These are phyloP conservation scores for Pleurotus salmoneostramineus DNA, from an alignment of 768 basidiomycete species.

Conservation along the genomic window DNA sequence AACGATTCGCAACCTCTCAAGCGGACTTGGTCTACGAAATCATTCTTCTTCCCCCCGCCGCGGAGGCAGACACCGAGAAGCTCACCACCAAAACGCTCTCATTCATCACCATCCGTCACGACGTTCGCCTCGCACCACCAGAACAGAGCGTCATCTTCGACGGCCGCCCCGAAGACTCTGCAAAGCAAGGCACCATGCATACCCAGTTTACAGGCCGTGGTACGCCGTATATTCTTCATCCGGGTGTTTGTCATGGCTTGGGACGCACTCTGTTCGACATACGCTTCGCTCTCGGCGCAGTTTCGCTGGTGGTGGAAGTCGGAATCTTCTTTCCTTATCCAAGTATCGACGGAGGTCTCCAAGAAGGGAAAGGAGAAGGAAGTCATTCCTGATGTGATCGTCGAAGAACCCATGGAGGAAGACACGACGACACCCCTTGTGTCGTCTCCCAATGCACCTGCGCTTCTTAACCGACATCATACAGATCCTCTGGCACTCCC, in stretches of 20 bases:
- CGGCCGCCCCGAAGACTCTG: constrained; percentile 19
- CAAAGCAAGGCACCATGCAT: constrained; percentile 19
- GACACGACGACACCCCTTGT: background rate
- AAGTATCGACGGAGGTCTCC: background rate
- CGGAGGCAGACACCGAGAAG: constrained; percentile 13
- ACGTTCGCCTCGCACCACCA: constrained; percentile 29
- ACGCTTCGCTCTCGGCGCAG: constrained; percentile 37
- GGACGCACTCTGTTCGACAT: constrained; percentile 62
- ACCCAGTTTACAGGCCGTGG: constrained; percentile 38
- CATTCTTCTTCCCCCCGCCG: constrained; percentile 40
- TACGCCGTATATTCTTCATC: constrained; percentile 65
- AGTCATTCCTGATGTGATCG: background rate
- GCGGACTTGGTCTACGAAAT: constrained; percentile 58
- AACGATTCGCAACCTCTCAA: constrained; percentile 26
- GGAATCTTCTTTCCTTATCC: background rate
- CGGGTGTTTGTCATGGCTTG: constrained; percentile 67
- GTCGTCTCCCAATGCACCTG: background rate
- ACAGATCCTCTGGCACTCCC: background rate
- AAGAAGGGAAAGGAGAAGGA: constrained; percentile 17
- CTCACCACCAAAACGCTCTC: constrained; percentile 48
- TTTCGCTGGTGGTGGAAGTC: background rate
- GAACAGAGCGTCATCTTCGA: constrained; percentile 17
- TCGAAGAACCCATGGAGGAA: background rate
- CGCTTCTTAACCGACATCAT: background rate
- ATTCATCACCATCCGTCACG: constrained; percentile 57